phyloP scores from a whole-genome alignment of 108 stramenopile species.

The Skeletonema marinoi region DNA sequence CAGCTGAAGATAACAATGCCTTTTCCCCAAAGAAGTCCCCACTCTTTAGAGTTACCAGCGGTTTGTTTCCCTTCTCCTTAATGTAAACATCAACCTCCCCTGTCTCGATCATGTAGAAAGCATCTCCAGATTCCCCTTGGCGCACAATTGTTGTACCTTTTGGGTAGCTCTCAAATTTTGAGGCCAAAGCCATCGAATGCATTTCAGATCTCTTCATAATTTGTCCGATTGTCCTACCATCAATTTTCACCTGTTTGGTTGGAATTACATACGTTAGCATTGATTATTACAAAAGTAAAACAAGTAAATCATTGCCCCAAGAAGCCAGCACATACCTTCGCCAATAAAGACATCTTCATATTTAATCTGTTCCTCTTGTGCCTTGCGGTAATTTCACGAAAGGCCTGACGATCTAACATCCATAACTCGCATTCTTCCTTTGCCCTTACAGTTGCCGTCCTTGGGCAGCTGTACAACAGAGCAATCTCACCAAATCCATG shows the following conservation, averaged over 20 bases:
- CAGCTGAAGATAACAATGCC: conserved; percentile 48
- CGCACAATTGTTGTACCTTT: conserved; percentile 44
- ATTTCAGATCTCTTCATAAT: conserved; percentile 49
- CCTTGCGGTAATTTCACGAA: conserved; percentile 53
- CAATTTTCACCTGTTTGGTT: conserved; percentile 37
- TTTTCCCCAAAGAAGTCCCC: conserved; percentile 60
- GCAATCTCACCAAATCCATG: conserved; percentile 88
- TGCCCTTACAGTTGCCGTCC: conserved; percentile 67
- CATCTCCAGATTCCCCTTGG: conserved; percentile 54
- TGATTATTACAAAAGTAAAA: not conserved
- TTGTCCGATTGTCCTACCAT: conserved; percentile 49
- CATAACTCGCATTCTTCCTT: conserved; percentile 53
- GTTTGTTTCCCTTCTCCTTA: conserved; percentile 36
- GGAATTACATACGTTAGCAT: not conserved
- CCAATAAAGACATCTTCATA: conserved; percentile 55
- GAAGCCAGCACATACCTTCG: conserved; percentile 15
- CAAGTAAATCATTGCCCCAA: not conserved
- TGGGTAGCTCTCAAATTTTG: conserved; percentile 35
- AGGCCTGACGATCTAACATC: conserved; percentile 66
- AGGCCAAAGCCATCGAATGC: conserved; percentile 45
- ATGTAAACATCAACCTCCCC: conserved; percentile 53
- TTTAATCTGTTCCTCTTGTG: conserved; percentile 54
- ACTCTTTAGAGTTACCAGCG: conserved; percentile 39
- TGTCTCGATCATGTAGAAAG: conserved; percentile 58
- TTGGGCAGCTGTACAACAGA: conserved; percentile 78